Base-by-base conservation (phyloP, 805 yeast species). In the Spathaspora girioi region DNA sequence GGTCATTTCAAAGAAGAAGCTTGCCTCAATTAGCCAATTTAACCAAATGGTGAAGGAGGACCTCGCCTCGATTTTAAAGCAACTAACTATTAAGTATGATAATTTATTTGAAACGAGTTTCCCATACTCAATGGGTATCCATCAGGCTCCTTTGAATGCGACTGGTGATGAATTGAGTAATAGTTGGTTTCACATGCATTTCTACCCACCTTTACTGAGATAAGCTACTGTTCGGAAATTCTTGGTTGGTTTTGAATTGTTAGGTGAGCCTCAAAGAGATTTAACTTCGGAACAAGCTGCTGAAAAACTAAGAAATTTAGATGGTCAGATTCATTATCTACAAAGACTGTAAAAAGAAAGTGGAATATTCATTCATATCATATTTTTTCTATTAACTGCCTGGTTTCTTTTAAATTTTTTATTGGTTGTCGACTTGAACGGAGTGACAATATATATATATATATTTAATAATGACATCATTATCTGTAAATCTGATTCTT, bases 71-170 rank as follows among this genome's bases (percentile, higher is more conserved):
- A 73, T 81, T 20, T 57, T 85, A 54, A 76, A 78, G 54, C 59
- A 60, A 38, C 68, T 84, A 52, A 85, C 92, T 3, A 77, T 75
- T 38, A 81, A 82, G 55, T 86, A 86, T 67, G 92, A 86, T 67
- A 86, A 86, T 62, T 70, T 86, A 49, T 86, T 86, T 65, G 70
- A 77, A 63, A 81, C 88, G 5, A 78, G 82, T 29, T 86, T 87
- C 73, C 92, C 92, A 2, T 87, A 86, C 67, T 85, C 90, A 0
- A 86, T 87, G 92, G 93, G 93, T 14, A 66, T 87, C 15, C 93
- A 86, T 66, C 93, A 87, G 67, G 86, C 89, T 8, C 88, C 87
- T 71, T 84, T 38, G 69, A 72, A 46, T 67, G 69, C n/a, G n/a
- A 66, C 76, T 12, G 63, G 68, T 1, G 73, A 67, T 14, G 78